A percentile compares a stretch with the other conserved stretches of the same genome.
These are phyloP conservation scores for Xylaria curta DNA, from an alignment of 495 filamentous ascomycete genomes.

Conservation along the genomic window DNA sequence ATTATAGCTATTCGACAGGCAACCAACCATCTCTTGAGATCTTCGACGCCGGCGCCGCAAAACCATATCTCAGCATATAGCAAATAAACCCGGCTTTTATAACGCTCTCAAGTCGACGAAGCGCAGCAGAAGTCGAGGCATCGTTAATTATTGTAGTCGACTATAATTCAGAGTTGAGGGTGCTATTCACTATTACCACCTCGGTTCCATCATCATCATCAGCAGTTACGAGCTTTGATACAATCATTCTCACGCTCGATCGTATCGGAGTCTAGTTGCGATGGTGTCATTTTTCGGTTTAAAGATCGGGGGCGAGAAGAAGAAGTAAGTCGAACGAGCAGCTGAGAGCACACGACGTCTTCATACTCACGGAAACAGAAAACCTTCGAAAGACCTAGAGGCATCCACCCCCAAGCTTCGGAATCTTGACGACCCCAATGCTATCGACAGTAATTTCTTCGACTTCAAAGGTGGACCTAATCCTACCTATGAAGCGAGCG, in stretches of 20 bases:
- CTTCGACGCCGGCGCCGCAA: slow-evolving; percentile 6
- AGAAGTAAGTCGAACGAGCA: slow-evolving; percentile 49
- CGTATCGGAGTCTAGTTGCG: slow-evolving; percentile 22
- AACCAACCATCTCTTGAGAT: background rate
- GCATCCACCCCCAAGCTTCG: slow-evolving; percentile 17
- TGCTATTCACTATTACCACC: background rate
- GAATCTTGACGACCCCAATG: slow-evolving; percentile 15
- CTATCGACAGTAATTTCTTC: background rate
- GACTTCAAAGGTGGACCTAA: slow-evolving; percentile 17
- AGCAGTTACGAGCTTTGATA: background rate
- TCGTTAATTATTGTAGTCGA: background rate
- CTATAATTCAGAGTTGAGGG: slow-evolving; percentile 8
- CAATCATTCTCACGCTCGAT: background rate
- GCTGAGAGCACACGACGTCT: background rate
- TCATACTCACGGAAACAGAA: slow-evolving; percentile 40
- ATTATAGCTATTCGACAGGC: background rate
- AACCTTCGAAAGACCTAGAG: slow-evolving; percentile 37
- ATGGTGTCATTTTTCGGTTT: slow-evolving; percentile 61
- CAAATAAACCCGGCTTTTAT: background rate
- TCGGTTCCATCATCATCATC: background rate
- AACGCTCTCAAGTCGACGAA: background rate
- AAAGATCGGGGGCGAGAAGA: slow-evolving; percentile 54
- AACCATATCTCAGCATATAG: background rate
- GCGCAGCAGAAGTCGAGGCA: background rate
- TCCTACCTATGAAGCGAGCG: slow-evolving; percentile 15